Evolutionary conservation across 768 basidiomycete genomes (phyloP), one percentile per base, ranked within the genome.

Genomic region (Tephrocybe sp.): DNA sequence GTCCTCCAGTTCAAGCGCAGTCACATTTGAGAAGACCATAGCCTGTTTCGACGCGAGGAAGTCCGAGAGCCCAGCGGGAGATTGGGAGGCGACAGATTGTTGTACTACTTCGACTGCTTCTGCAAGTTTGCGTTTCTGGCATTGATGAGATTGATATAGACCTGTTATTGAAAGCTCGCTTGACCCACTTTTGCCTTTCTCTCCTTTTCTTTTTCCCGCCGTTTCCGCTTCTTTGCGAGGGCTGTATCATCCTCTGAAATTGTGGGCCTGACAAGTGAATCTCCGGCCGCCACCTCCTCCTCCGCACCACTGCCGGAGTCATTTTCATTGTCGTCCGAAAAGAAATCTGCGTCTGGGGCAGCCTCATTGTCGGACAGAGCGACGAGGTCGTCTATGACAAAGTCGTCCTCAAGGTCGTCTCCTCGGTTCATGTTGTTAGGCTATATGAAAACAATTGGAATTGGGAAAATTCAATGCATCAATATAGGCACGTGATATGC

Each of bases 381-480:
- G 0, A 88, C 78, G 12, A 80, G 70, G 36, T 86, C 84, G 53
- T 93, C 85, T 26, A 77, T 77, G 43, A 87, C 72, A 61, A 87
- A 91, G 55, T 92, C 87, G 64, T 93, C 92, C 40, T 88, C 89
- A 16, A 94, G 75, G 73, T 90, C 90, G 73, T 94, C 84, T 53
- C 73, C 74, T 55, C 67, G 71, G 28, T 65, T 66, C 64, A 68
- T 69, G 52, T 47, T 56, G 25, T 44, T 22, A 32, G 34, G 40
- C n/a, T n/a, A n/a, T n/a, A 49, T 42, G 49, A 52, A 44, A 49
- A 35, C 30, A 46, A 52, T 25, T 22, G 36, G 16, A 35, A 9
- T 19, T 9, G 8, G 28, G 24, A 53, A 50, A 49, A 46, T 46
- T 46, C 39, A 37, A 24, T n/a, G n/a, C n/a, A 37, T 32, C 39